Evolutionary conservation across 2,329 filamentous ascomycete species (phyloP).

Genomic region (Septoria petroselini): DNA sequence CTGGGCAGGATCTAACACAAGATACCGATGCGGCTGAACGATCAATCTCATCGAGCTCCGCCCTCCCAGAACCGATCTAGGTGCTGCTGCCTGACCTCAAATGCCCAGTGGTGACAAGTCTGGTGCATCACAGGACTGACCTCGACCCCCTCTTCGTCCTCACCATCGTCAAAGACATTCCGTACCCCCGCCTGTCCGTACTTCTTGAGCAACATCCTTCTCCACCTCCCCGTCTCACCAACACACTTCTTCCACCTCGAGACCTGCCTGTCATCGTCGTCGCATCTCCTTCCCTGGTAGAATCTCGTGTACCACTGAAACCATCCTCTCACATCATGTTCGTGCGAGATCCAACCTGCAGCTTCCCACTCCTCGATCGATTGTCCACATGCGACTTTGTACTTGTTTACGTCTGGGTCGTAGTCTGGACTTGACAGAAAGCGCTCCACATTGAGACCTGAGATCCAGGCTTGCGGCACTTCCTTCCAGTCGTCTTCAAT

Average conservation of each 20-base stretch:
- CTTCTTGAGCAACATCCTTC: constrained; percentile 52
- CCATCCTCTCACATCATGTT: constrained; percentile 54
- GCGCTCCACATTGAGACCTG: constrained; percentile 40
- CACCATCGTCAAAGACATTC: constrained; percentile 49
- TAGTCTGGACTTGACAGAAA: constrained; percentile 46
- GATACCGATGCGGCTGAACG: too few species aligned
- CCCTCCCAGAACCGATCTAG: constrained; percentile 49
- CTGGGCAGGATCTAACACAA: too few species aligned
- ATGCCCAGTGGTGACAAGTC: constrained; percentile 58
- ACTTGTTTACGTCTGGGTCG: constrained; percentile 53
- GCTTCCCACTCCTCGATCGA: constrained; percentile 56
- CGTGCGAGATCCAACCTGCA: constrained; percentile 55
- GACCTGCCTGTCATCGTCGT: constrained; percentile 53
- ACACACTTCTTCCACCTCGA: constrained; percentile 54
- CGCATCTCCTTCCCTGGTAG: constrained; percentile 51
- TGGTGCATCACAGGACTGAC: constrained; percentile 57
- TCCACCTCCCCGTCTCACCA: constrained; percentile 52
- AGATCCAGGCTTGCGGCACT: constrained; percentile 46
- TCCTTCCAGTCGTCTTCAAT: constrained; percentile 47
- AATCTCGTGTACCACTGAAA: constrained; percentile 58
- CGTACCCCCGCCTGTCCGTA: constrained; percentile 49
- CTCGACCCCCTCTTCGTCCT: constrained; percentile 41
- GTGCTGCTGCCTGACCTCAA: constrained; percentile 51
- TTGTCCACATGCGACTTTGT: constrained; percentile 53
- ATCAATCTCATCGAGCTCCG: not conserved